Conservation (phyloP, 345 rosid genomes). For the Citrus mangshanensis region DNA sequence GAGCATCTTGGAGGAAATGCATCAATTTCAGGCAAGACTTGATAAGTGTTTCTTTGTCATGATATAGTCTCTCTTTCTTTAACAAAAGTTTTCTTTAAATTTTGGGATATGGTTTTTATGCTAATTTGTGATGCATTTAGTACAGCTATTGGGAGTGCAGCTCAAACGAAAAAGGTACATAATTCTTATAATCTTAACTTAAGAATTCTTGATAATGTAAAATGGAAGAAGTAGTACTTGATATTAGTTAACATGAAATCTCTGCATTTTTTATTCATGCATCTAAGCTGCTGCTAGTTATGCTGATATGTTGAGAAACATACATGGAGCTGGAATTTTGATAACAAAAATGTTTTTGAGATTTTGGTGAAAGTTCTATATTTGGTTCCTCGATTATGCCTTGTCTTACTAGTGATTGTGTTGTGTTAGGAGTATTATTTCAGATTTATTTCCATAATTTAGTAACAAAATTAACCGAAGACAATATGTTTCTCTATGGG, state of each 20-base stretch:
- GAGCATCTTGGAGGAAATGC: conserved; percentile 62
- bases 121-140: conserved; percentile 15
- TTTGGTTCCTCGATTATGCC: neutral
- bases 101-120: conserved; percentile 4
- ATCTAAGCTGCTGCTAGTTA: neutral
- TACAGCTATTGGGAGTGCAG: conserved; percentile 66
- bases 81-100: neutral
- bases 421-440: neutral
- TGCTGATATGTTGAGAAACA: neutral
- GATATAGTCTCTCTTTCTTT: neutral
- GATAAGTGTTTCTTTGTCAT: neutral
- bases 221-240: neutral
- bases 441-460: neutral
- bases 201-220: neutral
- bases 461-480: neutral
- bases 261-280: neutral
- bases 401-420: neutral
- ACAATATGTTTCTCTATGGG: neutral
- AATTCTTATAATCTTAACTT: neutral
- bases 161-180: conserved; percentile 73
- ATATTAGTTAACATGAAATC: neutral
- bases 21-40: conserved; percentile 48
- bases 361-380: neutral
- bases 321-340: neutral
- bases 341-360: neutral